A percentile compares a stretch with the other conserved stretches of the same genome.
These are phyloP conservation scores for Botrytis aclada DNA, from an alignment of 2,329 filamentous ascomycete genomes.

Conservation along the genomic window DNA sequence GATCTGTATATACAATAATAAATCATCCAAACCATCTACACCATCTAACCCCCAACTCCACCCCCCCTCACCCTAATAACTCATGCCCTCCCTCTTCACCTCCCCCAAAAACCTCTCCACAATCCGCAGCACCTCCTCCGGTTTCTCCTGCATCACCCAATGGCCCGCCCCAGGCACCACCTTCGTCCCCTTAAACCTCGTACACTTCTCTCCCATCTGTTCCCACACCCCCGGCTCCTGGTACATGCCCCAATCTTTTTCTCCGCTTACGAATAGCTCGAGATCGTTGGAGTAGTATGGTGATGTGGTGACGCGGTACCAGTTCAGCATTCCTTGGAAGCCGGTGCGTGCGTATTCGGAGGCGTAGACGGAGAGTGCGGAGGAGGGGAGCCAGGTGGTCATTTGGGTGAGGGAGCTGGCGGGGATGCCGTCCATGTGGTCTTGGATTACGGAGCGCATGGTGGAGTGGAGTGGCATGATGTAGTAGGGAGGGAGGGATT, in stretches of 20 bases:
- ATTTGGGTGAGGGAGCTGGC: slow-evolving; percentile 33
- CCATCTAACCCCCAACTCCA: too few species aligned
- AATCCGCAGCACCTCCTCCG: slow-evolving; percentile 49
- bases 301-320: slow-evolving; percentile 60
- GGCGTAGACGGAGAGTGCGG: slow-evolving; percentile 58
- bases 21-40: too few species aligned
- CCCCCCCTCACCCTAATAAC: slow-evolving; percentile 10
- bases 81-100: slow-evolving; percentile 17
- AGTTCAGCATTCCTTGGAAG: slow-evolving; percentile 65
- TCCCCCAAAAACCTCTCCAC: slow-evolving; percentile 44
- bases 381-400: slow-evolving; percentile 59
- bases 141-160: slow-evolving; percentile 64
- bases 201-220: slow-evolving; percentile 50
- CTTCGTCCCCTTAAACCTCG: slow-evolving; percentile 50
- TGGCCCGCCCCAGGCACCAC: slow-evolving; percentile 62
- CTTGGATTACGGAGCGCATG: slow-evolving; percentile 57
- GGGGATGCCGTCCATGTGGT: slow-evolving; percentile 47
- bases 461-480: slow-evolving; percentile 57
- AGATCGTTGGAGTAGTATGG: slow-evolving; percentile 49
- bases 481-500: slow-evolving; percentile 64
- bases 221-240: slow-evolving; percentile 64
- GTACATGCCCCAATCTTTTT: slow-evolving; percentile 64
- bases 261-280: slow-evolving; percentile 59
- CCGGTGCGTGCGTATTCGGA: slow-evolving; percentile 59
- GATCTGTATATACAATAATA: too few species aligned